phyloP scores from a whole-genome alignment of 352 stramenopile species.

The Pythium vanterpoolii region DNA sequence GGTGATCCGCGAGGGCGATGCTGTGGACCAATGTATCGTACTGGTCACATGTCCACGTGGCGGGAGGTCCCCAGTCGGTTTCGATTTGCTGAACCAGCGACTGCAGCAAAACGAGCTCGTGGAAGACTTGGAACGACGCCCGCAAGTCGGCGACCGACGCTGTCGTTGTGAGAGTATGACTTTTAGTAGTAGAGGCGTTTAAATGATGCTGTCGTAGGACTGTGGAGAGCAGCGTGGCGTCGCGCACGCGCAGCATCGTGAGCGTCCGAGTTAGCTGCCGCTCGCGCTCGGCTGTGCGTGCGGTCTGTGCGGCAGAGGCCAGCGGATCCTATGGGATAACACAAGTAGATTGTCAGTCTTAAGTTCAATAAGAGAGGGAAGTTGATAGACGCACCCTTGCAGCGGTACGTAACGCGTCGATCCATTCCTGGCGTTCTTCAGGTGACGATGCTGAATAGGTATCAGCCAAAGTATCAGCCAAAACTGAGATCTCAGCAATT shows the following conservation, averaged over 20 bases:
- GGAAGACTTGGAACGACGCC: constrained; percentile 64
- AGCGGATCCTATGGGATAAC: neutral
- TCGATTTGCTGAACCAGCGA: constrained; percentile 46
- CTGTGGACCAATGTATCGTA: constrained; percentile 62
- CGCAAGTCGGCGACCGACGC: constrained; percentile 41
- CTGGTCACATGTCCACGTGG: constrained; percentile 46
- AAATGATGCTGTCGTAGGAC: constrained; percentile 15
- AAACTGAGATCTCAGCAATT: neutral
- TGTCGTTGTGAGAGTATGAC: neutral
- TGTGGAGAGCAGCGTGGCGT: constrained; percentile 28
- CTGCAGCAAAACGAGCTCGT: constrained; percentile 64
- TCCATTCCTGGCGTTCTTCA: constrained; percentile 57
- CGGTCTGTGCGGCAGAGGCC: constrained; percentile 5
- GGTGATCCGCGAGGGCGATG: constrained; percentile 54
- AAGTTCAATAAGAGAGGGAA: too few species aligned
- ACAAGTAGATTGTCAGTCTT: too few species aligned
- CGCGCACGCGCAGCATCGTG: constrained; percentile 29
- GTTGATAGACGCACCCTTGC: constrained; percentile 33
- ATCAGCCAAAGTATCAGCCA: neutral
- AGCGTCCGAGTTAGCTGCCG: constrained; percentile 27
- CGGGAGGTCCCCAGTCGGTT: constrained; percentile 40
- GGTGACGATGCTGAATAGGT: constrained; percentile 40
- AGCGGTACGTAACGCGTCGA: constrained; percentile 48
- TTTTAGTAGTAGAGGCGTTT: neutral
- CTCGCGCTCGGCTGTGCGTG: constrained; percentile 49